These are phyloP conservation scores for Ogataea dorogensis DNA, from an alignment of 805 yeast species.

Conservation along the genomic window DNA sequence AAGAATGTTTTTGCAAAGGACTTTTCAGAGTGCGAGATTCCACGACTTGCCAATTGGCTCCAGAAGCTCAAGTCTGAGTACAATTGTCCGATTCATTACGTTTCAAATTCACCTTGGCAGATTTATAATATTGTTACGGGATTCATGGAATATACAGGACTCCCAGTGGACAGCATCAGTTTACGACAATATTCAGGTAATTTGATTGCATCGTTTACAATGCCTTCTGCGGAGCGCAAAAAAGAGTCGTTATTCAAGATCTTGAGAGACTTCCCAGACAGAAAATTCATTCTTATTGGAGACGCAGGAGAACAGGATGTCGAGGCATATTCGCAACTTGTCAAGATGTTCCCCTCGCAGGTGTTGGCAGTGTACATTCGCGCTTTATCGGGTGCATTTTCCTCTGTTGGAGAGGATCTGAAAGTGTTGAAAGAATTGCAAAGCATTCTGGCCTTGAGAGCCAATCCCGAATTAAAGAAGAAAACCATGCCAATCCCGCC, in stretches of 20 bases:
- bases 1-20: slow-evolving; percentile 72
- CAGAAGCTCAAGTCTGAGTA: slow-evolving; percentile 42
- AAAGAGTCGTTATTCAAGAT: slow-evolving; percentile 61
- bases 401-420: slow-evolving; percentile 45
- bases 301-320: slow-evolving; percentile 95
- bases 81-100: slow-evolving; percentile 73
- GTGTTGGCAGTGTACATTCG: slow-evolving; percentile 77
- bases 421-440: slow-evolving; percentile 25
- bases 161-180: slow-evolving; percentile 83
- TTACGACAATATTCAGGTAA: slow-evolving; percentile 86
- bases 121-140: slow-evolving; percentile 59
- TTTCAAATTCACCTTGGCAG: slow-evolving; percentile 95
- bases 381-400: slow-evolving; percentile 67
- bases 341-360: slow-evolving; percentile 58
- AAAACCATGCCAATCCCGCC: slow-evolving; percentile 39
- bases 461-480: slow-evolving; percentile 6
- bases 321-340: slow-evolving; percentile 81
- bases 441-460: slow-evolving; percentile 14
- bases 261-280: slow-evolving; percentile 67
- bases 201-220: slow-evolving; percentile 75
- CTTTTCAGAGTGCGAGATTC: slow-evolving; percentile 64
- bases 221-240: slow-evolving; percentile 84
- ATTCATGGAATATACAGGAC: slow-evolving; percentile 51
- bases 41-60: slow-evolving; percentile 75
- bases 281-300: slow-evolving; percentile 82